Percentiles rank a stretch among this genome's conserved stretches.
phyloP scores from a whole-genome alignment of 225 moss, liverwort and hornwort genomes.

The Polytrichum formosum region DNA sequence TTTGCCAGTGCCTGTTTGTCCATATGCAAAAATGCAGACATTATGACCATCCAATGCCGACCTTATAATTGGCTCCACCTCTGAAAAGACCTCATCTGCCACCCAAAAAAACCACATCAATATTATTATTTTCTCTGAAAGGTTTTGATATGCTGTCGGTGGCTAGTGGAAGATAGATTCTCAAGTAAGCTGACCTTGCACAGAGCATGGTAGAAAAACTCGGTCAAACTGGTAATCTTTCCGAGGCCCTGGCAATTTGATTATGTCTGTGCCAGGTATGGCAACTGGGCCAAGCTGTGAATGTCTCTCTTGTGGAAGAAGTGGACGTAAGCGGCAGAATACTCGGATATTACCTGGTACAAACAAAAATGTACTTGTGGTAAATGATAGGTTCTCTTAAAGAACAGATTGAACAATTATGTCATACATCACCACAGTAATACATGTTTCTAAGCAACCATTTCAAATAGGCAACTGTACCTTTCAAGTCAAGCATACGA shows the following conservation, averaged over 20 bases:
- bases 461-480: not conserved
- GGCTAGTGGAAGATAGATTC: too few relatives aligned
- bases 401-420: too few relatives aligned
- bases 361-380: not conserved
- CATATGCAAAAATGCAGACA: conserved; percentile 27
- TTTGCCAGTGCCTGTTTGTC: conserved; percentile 26
- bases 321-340: conserved; percentile 16
- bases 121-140: too few relatives aligned
- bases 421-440: too few relatives aligned
- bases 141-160: too few relatives aligned
- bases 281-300: conserved; percentile 12
- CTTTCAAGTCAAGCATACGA: conserved; percentile 17
- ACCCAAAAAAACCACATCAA: not conserved
- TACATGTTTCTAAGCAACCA: too few relatives aligned
- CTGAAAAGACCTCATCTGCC: conserved; percentile 23
- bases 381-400: too few relatives aligned
- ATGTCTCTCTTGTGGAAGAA: conserved; percentile 11
- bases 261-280: conserved; percentile 12
- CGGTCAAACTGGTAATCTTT: conserved; percentile 27
- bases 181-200: conserved; percentile 16
- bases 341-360: conserved; percentile 23
- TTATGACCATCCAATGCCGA: conserved; percentile 26
- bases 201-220: conserved; percentile 12
- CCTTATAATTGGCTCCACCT: conserved; percentile 20
- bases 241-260: conserved; percentile 15